Conservation (phyloP, 441 rosid genomes). For the Euphorbia celastroides region DNA sequence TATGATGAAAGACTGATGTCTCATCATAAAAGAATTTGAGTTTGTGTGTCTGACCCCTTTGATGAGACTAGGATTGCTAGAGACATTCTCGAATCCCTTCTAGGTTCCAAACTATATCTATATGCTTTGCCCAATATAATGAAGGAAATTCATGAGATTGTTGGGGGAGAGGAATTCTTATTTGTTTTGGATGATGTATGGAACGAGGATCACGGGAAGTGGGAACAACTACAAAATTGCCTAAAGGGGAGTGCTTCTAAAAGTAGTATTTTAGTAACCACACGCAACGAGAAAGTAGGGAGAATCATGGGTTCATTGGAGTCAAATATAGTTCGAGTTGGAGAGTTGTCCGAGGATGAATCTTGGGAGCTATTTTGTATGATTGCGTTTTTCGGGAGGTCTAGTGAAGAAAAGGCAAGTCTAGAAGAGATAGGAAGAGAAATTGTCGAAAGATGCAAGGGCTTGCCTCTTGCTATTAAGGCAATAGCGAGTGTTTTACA, state of each 20-base stretch:
- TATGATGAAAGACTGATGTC: too few relatives aligned
- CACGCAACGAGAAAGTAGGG: background rate
- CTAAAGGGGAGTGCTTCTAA: background rate
- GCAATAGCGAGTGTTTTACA: constrained; percentile 1
- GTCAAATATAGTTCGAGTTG: background rate
- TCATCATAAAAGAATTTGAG: too few relatives aligned
- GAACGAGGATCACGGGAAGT: constrained; percentile 3
- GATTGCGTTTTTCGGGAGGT: background rate
- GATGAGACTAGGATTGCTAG: too few relatives aligned
- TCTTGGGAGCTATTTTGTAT: constrained; percentile 3
- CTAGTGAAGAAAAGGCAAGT: background rate
- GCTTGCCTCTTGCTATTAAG: too few relatives aligned
- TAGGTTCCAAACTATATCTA: background rate
- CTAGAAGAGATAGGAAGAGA: constrained; percentile 8
- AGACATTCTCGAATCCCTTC: too few relatives aligned
- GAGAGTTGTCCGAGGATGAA: background rate
- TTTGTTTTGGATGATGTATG: constrained; percentile 21
- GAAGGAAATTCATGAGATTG: accelerated
- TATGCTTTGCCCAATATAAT: background rate
- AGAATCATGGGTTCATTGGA: background rate
- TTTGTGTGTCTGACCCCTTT: too few relatives aligned
- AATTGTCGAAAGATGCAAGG: background rate
- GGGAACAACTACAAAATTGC: background rate
- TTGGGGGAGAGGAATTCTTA: background rate
- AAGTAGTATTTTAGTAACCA: constrained; percentile 13